Base-by-base conservation (phyloP, 1,284 basidiomycete species). In the Phenoliferia sp. region DNA sequence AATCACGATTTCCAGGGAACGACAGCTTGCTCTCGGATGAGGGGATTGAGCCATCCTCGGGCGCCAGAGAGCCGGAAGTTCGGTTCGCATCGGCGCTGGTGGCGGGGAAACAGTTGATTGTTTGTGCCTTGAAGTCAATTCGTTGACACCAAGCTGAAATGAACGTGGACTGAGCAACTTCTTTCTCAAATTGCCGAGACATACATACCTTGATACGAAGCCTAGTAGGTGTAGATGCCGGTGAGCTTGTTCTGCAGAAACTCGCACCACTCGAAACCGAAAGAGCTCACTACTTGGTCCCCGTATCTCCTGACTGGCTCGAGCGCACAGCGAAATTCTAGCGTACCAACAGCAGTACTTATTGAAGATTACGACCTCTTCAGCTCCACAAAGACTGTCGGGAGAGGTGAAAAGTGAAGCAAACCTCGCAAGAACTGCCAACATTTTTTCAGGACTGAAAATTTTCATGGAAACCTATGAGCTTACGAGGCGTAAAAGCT, bases 301-400 rank as follows among this genome's bases (percentile, higher is more conserved):
- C 61, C 61, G 56, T 65, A 74, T 39, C 75, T 69, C 73, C 85
- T 77, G 56, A 92, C 90, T 0, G 91, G 87, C 78, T 94, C 91
- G 34, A 92, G 82, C 0, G 89, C 88, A 71, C 87, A 87, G 36
- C 90, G 82, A 74, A 89, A 90, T 72, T 92, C 90, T 59, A 93
- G 80, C 1, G 90, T 92, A 7, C 91, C 91, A 33, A 92, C 90
- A 1, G 89, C 85, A 1, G 67, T 61, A 22, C 44, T 35, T 0
- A 67, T 63, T 12, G 72, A 62, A 9, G 56, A 19, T 26, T 31
- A 29, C n/a, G n/a, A n/a, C 15, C 5, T 5, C 22, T 4, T 3
- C 17, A 36, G 7, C 2, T 6, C 16, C 56, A 22, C 9, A 26
- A 52, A 52, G 5, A 26, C 22, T 52, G 48, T 28, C 15, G 12